Conservation (phyloP, 768 basidiomycete species). For the Trametes maxima region DNA sequence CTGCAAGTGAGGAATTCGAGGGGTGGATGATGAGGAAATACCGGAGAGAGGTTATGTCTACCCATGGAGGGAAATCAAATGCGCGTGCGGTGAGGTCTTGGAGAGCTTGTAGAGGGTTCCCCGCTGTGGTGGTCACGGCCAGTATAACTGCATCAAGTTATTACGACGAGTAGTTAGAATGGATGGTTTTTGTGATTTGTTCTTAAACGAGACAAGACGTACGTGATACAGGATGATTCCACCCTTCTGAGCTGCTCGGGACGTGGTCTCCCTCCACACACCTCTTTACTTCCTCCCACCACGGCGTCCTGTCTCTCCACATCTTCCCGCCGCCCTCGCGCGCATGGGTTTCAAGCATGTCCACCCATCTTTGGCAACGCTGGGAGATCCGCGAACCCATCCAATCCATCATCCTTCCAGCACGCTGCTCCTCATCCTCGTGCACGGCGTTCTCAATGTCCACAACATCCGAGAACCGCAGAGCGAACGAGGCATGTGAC, state of each 20-base stretch:
- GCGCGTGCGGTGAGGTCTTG: constrained; percentile 69
- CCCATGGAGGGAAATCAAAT: constrained; percentile 77
- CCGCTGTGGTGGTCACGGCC: constrained; percentile 79
- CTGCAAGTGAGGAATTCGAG: constrained; percentile 62
- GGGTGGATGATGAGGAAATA: constrained; percentile 83
- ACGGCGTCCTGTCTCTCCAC: constrained; percentile 56
- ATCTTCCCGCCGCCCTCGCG: constrained; percentile 35
- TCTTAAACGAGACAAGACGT: constrained; percentile 33
- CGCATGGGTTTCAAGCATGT: constrained; percentile 55
- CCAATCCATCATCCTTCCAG: constrained; percentile 85
- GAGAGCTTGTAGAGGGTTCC: constrained; percentile 81
- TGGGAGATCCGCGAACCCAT: constrained; percentile 70
- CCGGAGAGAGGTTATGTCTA: constrained; percentile 68
- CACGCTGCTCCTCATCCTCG: constrained; percentile 80
- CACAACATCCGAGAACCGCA: constrained; percentile 76
- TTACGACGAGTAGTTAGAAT: neutral
- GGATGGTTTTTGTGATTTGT: neutral
- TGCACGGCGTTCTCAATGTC: constrained; percentile 75
- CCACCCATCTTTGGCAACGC: constrained; percentile 70
- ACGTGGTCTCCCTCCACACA: constrained; percentile 79
- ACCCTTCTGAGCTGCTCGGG: constrained; percentile 72
- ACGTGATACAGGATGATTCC: constrained; percentile 89
- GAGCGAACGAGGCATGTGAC: constrained; percentile 68
- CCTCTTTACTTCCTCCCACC: constrained; percentile 85
- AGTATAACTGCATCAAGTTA: constrained; percentile 58